These are phyloP conservation scores for Neurospora sp. DNA, from an alignment of 495 filamentous ascomycete genomes.

Conservation along the genomic window DNA sequence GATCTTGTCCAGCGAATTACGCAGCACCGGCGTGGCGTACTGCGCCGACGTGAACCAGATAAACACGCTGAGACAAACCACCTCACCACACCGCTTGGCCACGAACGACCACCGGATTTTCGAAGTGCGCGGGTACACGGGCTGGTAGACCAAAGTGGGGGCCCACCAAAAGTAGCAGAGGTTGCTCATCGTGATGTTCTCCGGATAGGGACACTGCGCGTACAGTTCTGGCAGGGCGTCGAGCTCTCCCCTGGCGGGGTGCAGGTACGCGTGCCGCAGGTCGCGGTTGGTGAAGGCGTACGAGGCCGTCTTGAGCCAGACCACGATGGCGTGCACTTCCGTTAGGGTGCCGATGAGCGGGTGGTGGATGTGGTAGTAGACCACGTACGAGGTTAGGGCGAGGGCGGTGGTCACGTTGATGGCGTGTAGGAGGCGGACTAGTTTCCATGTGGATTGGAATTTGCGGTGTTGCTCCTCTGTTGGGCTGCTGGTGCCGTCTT, in stretches of 20 bases:
- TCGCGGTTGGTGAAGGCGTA: constrained; percentile 97
- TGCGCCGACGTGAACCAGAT: constrained; percentile 92
- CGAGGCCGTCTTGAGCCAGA: constrained; percentile 90
- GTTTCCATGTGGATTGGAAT: constrained; percentile 65
- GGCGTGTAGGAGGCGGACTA: constrained; percentile 66
- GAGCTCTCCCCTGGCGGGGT: constrained; percentile 48
- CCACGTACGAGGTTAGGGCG: constrained; percentile 66
- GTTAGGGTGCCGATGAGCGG: constrained; percentile 86
- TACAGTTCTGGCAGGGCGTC: constrained; percentile 70
- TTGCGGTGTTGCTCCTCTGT: constrained; percentile 46
- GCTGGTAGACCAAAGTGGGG: constrained; percentile 92
- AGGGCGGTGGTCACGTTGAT: constrained; percentile 78
- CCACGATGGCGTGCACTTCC: constrained; percentile 85
- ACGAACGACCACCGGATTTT: constrained; percentile 81
- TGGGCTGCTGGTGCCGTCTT: constrained; percentile 36
- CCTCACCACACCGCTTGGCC: constrained; percentile 67
- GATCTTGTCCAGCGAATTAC: constrained; percentile 81
- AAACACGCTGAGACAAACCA: constrained; percentile 62
- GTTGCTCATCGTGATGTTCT: constrained; percentile 80
- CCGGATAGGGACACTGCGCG: constrained; percentile 71
- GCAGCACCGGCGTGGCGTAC: constrained; percentile 81
- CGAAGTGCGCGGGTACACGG: constrained; percentile 76
- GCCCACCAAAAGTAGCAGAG: constrained; percentile 95
- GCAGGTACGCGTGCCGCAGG: constrained; percentile 76
- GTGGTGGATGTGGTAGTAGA: constrained; percentile 85